Evolutionary conservation across 2,329 filamentous ascomycete species (phyloP).

Genomic region (Aspergillus fischeri): DNA sequence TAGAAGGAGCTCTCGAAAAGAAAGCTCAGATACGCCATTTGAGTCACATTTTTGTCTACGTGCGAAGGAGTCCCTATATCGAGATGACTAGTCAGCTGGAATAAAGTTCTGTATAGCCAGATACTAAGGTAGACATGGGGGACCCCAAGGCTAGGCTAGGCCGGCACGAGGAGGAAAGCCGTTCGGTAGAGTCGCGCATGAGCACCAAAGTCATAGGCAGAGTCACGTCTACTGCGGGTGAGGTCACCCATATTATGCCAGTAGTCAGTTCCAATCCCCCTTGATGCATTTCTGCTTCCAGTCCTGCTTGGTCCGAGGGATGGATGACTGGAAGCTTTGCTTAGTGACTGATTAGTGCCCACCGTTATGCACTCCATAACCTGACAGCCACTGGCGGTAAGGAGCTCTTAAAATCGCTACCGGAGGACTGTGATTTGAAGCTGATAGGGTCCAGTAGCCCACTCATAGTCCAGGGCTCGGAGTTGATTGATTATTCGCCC

Average conservation of each 20-base stretch:
- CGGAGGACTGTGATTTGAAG: background rate
- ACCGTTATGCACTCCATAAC: background rate
- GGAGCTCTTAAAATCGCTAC: background rate
- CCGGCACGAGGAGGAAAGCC: background rate
- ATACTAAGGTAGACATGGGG: too few relatives aligned
- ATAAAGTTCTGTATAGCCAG: background rate
- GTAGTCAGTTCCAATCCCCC: background rate
- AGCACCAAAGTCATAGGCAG: background rate
- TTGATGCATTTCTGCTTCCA: background rate
- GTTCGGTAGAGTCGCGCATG: background rate
- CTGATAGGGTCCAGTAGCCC: too few relatives aligned
- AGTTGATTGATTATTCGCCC: background rate
- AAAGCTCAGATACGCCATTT: background rate
- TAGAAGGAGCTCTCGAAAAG: background rate
- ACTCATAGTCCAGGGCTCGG: background rate
- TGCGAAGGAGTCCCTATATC: background rate
- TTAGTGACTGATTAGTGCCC: background rate
- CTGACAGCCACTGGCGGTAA: background rate
- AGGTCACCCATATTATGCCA: background rate
- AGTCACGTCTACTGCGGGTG: background rate
- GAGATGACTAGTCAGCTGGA: background rate
- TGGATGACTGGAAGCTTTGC: background rate
- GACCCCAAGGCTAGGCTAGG: too few relatives aligned
- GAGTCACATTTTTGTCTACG: background rate
- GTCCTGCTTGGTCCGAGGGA: background rate